Evolutionary conservation across 208 protist genomes (phyloP).

Genomic region (Herpetomonas tarakana): DNA sequence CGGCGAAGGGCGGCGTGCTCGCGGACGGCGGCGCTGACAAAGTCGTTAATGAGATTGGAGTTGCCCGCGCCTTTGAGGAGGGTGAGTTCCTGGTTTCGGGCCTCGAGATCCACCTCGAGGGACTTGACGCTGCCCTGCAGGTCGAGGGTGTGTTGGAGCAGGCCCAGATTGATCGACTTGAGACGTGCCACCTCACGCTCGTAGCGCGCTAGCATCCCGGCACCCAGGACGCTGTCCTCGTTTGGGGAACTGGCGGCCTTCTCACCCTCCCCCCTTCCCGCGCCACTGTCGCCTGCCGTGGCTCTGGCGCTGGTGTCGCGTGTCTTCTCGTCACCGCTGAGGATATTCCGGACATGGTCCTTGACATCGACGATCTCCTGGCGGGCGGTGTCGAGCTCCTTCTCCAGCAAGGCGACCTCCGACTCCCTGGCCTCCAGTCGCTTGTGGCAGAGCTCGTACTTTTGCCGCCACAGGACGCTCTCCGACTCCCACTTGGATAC

Average conservation of each 20-base stretch:
- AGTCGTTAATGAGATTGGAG: conserved; percentile 62
- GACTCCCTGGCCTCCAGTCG: conserved; percentile 61
- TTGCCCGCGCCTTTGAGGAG: conserved; percentile 70
- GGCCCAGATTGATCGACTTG: conserved; percentile 83
- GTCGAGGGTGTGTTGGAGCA: conserved; percentile 80
- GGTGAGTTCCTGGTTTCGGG: conserved; percentile 59
- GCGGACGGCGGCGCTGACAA: conserved; percentile 77
- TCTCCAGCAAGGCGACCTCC: conserved; percentile 72
- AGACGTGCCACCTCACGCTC: conserved; percentile 77
- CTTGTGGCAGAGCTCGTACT: conserved; percentile 57
- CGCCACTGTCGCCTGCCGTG: background rate
- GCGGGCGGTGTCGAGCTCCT: conserved; percentile 54
- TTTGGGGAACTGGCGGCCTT: background rate
- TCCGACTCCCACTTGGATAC: conserved; percentile 63
- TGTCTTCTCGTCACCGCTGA: conserved; percentile 5
- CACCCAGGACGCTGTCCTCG: background rate
- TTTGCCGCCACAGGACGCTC: conserved; percentile 69
- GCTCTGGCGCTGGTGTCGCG: background rate
- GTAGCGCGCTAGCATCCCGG: conserved; percentile 21
- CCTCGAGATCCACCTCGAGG: conserved; percentile 64
- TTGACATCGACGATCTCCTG: conserved; percentile 46
- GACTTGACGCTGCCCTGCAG: conserved; percentile 59
- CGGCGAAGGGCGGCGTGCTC: conserved; percentile 77
- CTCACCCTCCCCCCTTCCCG: conserved; percentile 1
- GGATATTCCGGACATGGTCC: conserved; percentile 38